Evolutionary conservation across 73 alveolate genomes (phyloP).

Genomic region (Paramecium primaurelia): DNA sequence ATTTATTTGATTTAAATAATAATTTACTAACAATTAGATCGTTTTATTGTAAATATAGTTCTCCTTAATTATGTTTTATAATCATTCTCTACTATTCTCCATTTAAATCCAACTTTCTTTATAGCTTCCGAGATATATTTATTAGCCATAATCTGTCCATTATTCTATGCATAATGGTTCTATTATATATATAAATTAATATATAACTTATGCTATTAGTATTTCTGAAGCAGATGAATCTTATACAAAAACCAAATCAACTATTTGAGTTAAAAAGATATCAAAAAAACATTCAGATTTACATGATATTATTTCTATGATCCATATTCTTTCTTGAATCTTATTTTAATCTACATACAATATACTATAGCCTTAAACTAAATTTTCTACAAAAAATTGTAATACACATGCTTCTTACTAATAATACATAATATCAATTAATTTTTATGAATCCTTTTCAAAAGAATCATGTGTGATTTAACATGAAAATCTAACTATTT

Average conservation of each 20-base stretch:
- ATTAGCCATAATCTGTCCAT: not conserved
- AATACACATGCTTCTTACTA: not conserved
- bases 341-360: not conserved
- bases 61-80: not conserved
- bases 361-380: not conserved
- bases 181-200: not conserved
- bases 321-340: not conserved
- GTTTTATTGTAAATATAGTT: not conserved
- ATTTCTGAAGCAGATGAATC: not conserved
- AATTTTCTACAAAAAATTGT: not conserved
- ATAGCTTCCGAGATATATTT: not conserved
- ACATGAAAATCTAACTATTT: not conserved
- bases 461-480: not conserved
- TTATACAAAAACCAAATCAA: not conserved
- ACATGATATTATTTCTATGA: not conserved
- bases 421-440: not conserved
- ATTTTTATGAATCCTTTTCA: constrained; percentile 3
- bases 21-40: not conserved
- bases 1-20: not conserved
- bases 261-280: not conserved
- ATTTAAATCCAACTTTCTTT: constrained; percentile 4
- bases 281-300: not conserved
- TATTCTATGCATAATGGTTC: not conserved
- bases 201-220: not conserved
- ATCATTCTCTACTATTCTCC: constrained; percentile 33